Percentiles rank a stretch among this genome's conserved stretches.
Conservation (phyloP, 495 filamentous ascomycete genomes). For the Pseudevernia furfuracea region DNA sequence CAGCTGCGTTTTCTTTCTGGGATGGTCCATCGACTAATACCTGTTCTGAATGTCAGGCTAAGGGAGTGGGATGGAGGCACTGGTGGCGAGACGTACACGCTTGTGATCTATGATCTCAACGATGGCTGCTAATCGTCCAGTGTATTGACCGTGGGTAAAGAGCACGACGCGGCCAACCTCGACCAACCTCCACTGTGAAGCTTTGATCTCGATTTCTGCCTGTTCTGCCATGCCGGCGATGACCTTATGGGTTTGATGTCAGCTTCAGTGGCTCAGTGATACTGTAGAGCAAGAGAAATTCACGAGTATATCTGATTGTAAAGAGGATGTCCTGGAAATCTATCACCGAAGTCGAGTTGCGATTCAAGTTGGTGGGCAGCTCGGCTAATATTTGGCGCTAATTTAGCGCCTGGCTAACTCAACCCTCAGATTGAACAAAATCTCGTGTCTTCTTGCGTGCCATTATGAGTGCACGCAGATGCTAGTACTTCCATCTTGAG, state of each 20-base stretch:
- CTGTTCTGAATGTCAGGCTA: constrained; percentile 41
- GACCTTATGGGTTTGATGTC: constrained; percentile 22
- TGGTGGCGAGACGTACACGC: constrained; percentile 65
- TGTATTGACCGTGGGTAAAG: constrained; percentile 67
- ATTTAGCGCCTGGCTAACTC: not conserved
- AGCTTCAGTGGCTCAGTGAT: constrained; percentile 24
- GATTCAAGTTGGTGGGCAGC: constrained; percentile 7
- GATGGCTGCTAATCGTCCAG: constrained; percentile 80
- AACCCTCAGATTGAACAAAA: not conserved
- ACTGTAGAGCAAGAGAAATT: not conserved
- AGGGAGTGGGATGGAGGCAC: not conserved
- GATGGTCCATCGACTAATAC: constrained; percentile 92
- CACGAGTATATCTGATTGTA: constrained; percentile 7
- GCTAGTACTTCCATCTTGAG: not conserved
- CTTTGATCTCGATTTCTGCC: constrained; percentile 62
- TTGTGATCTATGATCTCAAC: constrained; percentile 99
- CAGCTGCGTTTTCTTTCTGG: constrained; percentile 59
- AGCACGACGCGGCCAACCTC: constrained; percentile 95
- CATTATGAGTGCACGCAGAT: not conserved
- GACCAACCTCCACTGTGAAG: constrained; percentile 79
- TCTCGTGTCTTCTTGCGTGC: not conserved
- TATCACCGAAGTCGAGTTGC: no score
- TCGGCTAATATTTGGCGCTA: constrained; percentile 18
- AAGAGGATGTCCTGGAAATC: not conserved
- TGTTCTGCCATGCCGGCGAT: constrained; percentile 54